Conservation (phyloP, 306 rosid genomes). For the Pterocarpus santalinus region DNA sequence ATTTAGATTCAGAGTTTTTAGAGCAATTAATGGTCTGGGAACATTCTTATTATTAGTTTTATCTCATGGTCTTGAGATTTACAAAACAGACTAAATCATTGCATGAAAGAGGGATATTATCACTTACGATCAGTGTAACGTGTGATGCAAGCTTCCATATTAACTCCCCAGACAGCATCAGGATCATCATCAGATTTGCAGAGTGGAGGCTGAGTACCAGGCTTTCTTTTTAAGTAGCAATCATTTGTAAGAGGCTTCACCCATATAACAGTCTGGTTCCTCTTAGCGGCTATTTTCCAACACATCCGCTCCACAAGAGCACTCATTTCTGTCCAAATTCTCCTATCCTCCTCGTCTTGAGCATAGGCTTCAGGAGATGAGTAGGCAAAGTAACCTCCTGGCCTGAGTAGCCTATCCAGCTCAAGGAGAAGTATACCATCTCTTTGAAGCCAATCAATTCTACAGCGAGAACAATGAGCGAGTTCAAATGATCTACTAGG, state of each 20-base stretch:
- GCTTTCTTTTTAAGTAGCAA: conserved; percentile 78
- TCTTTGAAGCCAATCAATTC: conserved; percentile 97
- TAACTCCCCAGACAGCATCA: conserved; percentile 84
- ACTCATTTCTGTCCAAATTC: conserved; percentile 91
- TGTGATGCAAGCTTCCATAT: conserved; percentile 89
- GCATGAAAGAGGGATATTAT: conserved; percentile 37
- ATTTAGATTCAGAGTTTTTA: background rate
- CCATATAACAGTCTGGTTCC: conserved; percentile 94
- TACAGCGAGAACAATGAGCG: conserved; percentile 96
- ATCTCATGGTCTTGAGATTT: conserved; percentile 9
- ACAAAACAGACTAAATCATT: conserved; percentile 25
- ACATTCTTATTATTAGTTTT: conserved; percentile 12
- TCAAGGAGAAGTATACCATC: conserved; percentile 95
- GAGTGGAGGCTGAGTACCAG: conserved; percentile 78
- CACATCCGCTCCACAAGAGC: conserved; percentile 82
- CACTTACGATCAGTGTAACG: conserved; percentile 82
- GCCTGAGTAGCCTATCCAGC: conserved; percentile 90
- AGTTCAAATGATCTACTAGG: conserved; percentile 97
- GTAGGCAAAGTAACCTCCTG: conserved; percentile 95
- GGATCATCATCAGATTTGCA: conserved; percentile 85
- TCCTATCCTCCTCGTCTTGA: conserved; percentile 90
- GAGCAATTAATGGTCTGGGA: background rate
- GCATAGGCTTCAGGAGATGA: conserved; percentile 98
- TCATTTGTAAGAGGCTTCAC: conserved; percentile 92
- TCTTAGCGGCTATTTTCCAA: conserved; percentile 87